Percentiles rank a stretch among this genome's conserved stretches.
Evolutionary conservation across 192 early-diverging fungal genomes (phyloP).

Genomic region (Podila horticola): DNA sequence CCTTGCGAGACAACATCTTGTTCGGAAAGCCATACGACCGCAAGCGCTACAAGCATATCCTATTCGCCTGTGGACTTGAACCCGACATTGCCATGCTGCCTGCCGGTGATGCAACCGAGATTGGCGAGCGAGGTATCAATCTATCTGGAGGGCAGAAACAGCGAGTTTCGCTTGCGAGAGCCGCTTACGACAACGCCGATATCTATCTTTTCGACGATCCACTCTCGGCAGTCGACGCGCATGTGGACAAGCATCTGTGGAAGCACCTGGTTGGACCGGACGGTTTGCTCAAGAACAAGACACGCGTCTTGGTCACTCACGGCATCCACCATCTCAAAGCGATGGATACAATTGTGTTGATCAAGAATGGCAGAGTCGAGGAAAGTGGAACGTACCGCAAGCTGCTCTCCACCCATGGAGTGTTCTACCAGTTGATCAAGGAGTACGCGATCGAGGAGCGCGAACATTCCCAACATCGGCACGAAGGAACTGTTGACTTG

Average conservation of each 20-base stretch:
- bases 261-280: conserved; percentile 73
- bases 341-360: conserved; percentile 62
- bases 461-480: background rate
- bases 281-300: conserved; percentile 71
- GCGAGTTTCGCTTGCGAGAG: conserved; percentile 83
- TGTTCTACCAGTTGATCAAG: conserved; percentile 56
- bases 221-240: conserved; percentile 76
- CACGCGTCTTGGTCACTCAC: conserved; percentile 75
- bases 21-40: conserved; percentile 78
- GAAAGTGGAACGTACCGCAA: conserved; percentile 65
- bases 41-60: conserved; percentile 67
- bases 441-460: conserved; percentile 27
- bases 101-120: conserved; percentile 74
- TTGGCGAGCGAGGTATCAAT: conserved; percentile 74
- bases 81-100: conserved; percentile 74
- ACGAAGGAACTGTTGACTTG: background rate
- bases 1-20: conserved; percentile 89
- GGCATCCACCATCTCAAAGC: conserved; percentile 73
- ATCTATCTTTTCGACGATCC: conserved; percentile 90
- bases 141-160: conserved; percentile 90
- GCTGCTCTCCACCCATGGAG: conserved; percentile 51
- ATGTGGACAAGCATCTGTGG: conserved; percentile 71
- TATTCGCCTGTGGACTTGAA: conserved; percentile 75
- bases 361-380: conserved; percentile 66
- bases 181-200: conserved; percentile 79